These are phyloP conservation scores for Rutidosis leptorrhynchoides DNA, from an alignment of 129 eudicot genomes.

Conservation along the genomic window DNA sequence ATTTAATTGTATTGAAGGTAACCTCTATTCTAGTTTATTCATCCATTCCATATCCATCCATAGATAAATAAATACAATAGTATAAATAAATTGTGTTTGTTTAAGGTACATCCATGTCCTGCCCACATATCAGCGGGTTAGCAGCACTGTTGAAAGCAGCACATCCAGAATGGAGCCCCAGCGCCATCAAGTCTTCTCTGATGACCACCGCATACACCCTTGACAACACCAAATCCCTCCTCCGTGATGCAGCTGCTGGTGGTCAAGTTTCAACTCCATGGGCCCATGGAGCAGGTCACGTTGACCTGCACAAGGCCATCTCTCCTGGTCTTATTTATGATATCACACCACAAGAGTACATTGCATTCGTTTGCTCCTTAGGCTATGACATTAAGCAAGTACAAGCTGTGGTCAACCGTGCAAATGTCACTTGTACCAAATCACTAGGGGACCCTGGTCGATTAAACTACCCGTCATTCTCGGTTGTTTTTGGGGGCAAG, in stretches of 20 bases:
- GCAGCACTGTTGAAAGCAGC: slow-evolving; percentile 87
- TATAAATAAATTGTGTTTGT: background rate
- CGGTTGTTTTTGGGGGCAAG: slow-evolving; percentile 58
- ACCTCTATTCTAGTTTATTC: too few species aligned
- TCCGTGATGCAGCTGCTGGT: slow-evolving; percentile 69
- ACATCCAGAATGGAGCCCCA: slow-evolving; percentile 93
- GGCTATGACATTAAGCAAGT: slow-evolving; percentile 48
- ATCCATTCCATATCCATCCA: too few species aligned
- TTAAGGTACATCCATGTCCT: slow-evolving; percentile 94
- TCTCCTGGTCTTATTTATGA: slow-evolving; percentile 91
- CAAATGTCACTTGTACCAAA: slow-evolving; percentile 60
- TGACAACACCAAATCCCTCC: slow-evolving; percentile 66
- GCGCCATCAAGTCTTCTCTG: slow-evolving; percentile 89
- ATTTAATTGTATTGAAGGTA: too few species aligned
- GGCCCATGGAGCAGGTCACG: slow-evolving; percentile 88
- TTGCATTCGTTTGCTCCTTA: slow-evolving; percentile 73
- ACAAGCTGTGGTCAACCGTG: slow-evolving; percentile 50
- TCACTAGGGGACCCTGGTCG: slow-evolving; percentile 62
- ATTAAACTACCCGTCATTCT: slow-evolving; percentile 88
- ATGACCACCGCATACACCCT: slow-evolving; percentile 89
- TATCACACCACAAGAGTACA: slow-evolving; percentile 53
- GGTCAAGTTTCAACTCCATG: slow-evolving; percentile 54
- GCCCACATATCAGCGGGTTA: slow-evolving; percentile 91
- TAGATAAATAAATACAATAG: too few species aligned
- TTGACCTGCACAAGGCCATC: slow-evolving; percentile 82